Conservation (phyloP, 805 yeast species). For the Yamadazyma endophytica region DNA sequence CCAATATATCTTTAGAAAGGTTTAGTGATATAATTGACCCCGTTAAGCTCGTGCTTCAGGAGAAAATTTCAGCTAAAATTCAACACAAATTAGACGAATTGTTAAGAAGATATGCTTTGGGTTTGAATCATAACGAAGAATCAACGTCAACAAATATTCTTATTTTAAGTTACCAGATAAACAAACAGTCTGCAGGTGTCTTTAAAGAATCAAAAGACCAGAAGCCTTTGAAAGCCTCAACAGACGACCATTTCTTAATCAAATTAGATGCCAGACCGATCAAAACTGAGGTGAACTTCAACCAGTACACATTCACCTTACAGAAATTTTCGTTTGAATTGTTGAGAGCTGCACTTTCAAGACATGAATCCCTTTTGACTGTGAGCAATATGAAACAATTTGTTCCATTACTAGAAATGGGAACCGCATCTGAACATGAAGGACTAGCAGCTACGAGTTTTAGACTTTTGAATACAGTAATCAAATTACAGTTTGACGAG, state of each 20-base stretch:
- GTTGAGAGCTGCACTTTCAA: conserved; percentile 64
- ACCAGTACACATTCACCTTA: conserved; percentile 55
- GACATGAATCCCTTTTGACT: conserved; percentile 56
- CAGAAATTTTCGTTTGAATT: conserved; percentile 77
- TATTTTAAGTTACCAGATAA: conserved; percentile 69
- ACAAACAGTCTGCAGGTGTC: conserved; percentile 42
- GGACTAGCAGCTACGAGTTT: conserved; percentile 68
- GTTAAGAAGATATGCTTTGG: conserved; percentile 71
- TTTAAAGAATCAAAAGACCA: conserved; percentile 6
- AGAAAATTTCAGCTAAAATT: conserved; percentile 60
- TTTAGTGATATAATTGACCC: conserved; percentile 66
- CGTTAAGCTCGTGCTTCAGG: conserved; percentile 55
- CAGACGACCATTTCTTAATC: conserved; percentile 70
- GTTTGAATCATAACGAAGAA: conserved; percentile 68
- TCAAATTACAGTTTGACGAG: conserved; percentile 60
- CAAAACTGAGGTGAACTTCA: conserved; percentile 51
- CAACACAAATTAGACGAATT: conserved; percentile 78
- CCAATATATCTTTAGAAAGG: conserved; percentile 52
- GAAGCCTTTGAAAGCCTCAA: conserved; percentile 9
- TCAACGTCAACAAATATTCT: conserved; percentile 55
- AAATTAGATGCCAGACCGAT: conserved; percentile 57
- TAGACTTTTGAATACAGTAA: conserved; percentile 54
- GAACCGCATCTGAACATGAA: conserved; percentile 67
- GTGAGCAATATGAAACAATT: conserved; percentile 65
- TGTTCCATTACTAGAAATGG: conserved; percentile 62